Evolutionary conservation across 805 yeast species (phyloP).

Genomic region (Wickerhamomyces bovis): DNA sequence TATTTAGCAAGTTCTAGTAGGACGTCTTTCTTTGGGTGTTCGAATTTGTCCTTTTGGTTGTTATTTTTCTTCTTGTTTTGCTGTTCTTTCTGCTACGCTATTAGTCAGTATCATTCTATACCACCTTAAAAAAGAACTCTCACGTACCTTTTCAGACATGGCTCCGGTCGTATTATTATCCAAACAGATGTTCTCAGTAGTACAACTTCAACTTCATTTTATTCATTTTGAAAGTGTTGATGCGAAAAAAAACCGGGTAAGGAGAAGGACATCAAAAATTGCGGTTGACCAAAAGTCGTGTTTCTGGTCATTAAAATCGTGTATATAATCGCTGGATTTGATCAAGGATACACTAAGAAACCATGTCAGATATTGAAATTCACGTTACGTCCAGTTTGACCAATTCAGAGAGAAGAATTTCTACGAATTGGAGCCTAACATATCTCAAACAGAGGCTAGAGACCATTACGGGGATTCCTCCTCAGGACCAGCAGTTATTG

Average conservation of each 20-base stretch:
- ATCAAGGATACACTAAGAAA: not conserved
- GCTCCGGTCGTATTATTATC: no score
- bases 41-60: conserved; percentile 43
- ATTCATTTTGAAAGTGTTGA: not conserved
- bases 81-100: not conserved
- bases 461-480: conserved; percentile 68
- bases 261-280: not conserved
- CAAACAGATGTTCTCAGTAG: no score
- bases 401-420: conserved; percentile 62
- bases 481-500: conserved; percentile 44
- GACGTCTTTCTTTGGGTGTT: conserved; percentile 79
- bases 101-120: no score
- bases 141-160: conserved; percentile 7
- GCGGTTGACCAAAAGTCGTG: not conserved
- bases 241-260: not conserved
- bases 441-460: conserved; percentile 53
- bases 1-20: conserved; percentile 75
- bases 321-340: not conserved
- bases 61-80: conserved; percentile 5
- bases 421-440: conserved; percentile 53
- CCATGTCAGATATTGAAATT: conserved; percentile 38
- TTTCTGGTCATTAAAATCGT: not conserved
- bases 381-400: conserved; percentile 60
- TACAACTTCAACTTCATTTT: no score
- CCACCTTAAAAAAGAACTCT: no score